Evolutionary conservation across 352 stramenopile genomes (phyloP).

Genomic region (Globisporangium megalacanthum): DNA sequence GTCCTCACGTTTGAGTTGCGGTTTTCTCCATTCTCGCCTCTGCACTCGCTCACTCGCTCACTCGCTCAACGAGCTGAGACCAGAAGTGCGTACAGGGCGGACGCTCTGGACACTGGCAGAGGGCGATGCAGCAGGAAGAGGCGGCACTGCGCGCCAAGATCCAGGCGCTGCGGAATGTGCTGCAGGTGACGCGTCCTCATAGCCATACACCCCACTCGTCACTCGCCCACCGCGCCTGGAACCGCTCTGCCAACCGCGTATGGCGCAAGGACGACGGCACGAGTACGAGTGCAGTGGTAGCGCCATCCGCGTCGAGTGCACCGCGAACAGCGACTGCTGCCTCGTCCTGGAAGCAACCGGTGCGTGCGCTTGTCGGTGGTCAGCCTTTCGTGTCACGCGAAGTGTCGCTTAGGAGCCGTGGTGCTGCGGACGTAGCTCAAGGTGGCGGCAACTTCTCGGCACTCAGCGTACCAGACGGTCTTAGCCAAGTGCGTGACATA

Average conservation of each 20-base stretch:
- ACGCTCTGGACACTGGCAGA: no score
- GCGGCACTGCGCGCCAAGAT: conserved; percentile 74
- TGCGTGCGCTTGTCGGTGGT: neutral
- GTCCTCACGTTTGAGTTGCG: no score
- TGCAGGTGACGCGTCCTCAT: conserved; percentile 29
- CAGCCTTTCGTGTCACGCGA: no score
- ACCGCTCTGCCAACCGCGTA: conserved; percentile 48
- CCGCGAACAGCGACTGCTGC: neutral
- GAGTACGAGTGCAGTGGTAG: neutral
- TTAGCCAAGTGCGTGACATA: neutral
- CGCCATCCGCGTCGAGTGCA: neutral
- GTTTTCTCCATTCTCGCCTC: no score
- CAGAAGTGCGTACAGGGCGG: neutral
- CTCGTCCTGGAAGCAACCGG: neutral
- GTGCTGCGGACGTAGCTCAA: conserved; percentile 18
- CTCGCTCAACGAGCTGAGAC: neutral
- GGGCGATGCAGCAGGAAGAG: conserved; percentile 28
- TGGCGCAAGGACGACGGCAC: conserved; percentile 26
- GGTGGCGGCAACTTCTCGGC: conserved; percentile 12
- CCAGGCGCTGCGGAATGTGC: conserved; percentile 75
- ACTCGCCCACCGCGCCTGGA: conserved; percentile 43
- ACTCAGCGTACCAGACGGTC: neutral
- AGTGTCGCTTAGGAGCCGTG: no score
- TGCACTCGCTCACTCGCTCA: no score
- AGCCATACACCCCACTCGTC: neutral